These are phyloP conservation scores for Amyloporia xantha DNA, from an alignment of 768 basidiomycete genomes.

Conservation along the genomic window DNA sequence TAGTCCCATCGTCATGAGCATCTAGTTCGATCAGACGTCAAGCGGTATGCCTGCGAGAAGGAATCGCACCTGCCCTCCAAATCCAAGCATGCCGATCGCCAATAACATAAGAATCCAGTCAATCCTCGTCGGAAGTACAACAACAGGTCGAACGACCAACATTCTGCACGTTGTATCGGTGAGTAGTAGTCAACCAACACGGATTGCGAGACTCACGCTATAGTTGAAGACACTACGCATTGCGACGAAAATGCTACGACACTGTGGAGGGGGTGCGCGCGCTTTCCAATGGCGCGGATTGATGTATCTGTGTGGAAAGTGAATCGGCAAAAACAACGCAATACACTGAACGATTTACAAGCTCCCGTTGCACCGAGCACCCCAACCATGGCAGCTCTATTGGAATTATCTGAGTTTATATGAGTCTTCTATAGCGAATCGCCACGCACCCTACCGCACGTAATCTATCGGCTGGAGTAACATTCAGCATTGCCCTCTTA, in stretches of 20 bases:
- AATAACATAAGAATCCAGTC: conserved; percentile 40
- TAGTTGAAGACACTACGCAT: conserved; percentile 36
- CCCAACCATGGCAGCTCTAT: conserved; percentile 54
- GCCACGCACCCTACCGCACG: conserved; percentile 48
- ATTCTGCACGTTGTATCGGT: conserved; percentile 29
- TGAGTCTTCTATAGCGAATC: too few relatives aligned
- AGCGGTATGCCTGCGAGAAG: too few relatives aligned
- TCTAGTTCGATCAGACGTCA: too few relatives aligned
- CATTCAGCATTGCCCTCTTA: neutral
- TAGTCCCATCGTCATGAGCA: conserved; percentile 55
- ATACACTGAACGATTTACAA: conserved; percentile 31
- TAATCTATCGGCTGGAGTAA: conserved; percentile 30
- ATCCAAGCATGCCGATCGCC: conserved; percentile 47
- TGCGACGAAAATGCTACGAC: conserved; percentile 59
- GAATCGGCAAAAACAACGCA: neutral
- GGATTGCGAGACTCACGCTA: conserved; percentile 18
- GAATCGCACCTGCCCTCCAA: conserved; percentile 32
- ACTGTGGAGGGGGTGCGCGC: conserved; percentile 70
- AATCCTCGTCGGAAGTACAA: conserved; percentile 38
- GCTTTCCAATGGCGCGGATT: conserved; percentile 65
- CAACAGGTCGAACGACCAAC: conserved; percentile 28
- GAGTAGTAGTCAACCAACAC: neutral
- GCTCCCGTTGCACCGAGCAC: conserved; percentile 62
- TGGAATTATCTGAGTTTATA: neutral
- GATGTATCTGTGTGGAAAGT: conserved; percentile 32